Evolutionary conservation across 2,329 filamentous ascomycete species (phyloP).

Genomic region (Amylocarpus encephaloides): DNA sequence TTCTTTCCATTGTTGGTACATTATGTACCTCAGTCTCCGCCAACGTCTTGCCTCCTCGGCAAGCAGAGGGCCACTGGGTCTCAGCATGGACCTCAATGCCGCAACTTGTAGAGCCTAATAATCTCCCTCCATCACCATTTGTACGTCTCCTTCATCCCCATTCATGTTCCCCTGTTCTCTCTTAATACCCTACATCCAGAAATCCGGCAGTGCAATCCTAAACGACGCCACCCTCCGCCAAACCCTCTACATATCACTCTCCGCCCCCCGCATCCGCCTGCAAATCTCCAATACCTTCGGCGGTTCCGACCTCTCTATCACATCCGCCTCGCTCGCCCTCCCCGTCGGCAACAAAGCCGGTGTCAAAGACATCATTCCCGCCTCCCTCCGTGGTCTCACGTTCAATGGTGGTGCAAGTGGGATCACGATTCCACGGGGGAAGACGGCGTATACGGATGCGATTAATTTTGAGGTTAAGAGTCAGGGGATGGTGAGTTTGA

Average conservation of each 20-base stretch:
- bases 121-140: conserved; percentile 15
- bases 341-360: conserved; percentile 5
- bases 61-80: conserved; percentile 12
- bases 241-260: conserved; percentile 14
- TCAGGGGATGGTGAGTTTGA: conserved; percentile 49
- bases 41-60: background rate
- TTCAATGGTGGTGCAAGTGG: background rate
- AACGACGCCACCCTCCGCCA: conserved; percentile 14
- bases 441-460: conserved; percentile 54
- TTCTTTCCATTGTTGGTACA: background rate
- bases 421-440: conserved; percentile 45
- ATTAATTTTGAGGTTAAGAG: conserved; percentile 47
- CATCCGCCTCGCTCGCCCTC: background rate
- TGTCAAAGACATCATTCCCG: background rate
- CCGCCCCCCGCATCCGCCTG: conserved; percentile 6
- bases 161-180: too few relatives aligned
- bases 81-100: conserved; percentile 18
- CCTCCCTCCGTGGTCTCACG: background rate
- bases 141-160: background rate
- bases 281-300: conserved; percentile 19
- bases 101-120: conserved; percentile 16
- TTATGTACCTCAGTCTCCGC: background rate
- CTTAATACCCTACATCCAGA: background rate
- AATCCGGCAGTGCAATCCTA: conserved; percentile 6
- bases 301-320: background rate